Evolutionary conservation across 2,329 filamentous ascomycete genomes (phyloP).

Genomic region (Ophiostoma populinum): DNA sequence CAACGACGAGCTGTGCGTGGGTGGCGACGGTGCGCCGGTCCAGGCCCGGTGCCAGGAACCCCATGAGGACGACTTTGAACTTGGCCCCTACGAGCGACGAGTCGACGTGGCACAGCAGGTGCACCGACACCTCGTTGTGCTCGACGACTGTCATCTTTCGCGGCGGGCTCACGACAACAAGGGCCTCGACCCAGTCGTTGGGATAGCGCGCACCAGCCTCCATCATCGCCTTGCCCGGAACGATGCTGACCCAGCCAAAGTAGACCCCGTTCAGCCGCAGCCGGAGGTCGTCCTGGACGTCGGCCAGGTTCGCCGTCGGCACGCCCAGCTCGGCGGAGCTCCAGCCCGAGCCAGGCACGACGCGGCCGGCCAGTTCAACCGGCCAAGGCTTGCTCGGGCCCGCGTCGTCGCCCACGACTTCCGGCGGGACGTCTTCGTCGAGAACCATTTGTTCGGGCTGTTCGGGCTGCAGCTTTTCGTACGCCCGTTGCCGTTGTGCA

Average conservation of each 20-base stretch:
- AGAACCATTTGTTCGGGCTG: slow-evolving; percentile 8
- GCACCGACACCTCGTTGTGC: slow-evolving; percentile 24
- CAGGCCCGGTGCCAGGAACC: slow-evolving; percentile 31
- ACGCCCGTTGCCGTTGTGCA: slow-evolving; percentile 17
- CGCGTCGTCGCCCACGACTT: slow-evolving; percentile 28
- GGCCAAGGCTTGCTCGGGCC: slow-evolving; percentile 38
- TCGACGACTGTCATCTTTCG: slow-evolving; percentile 23
- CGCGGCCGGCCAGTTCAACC: slow-evolving; percentile 30
- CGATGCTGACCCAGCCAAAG: slow-evolving; percentile 43
- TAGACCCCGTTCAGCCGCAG: slow-evolving; percentile 43
- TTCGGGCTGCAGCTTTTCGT: slow-evolving; percentile 16
- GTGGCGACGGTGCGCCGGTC: slow-evolving; percentile 9
- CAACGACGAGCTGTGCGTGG: slow-evolving; percentile 22
- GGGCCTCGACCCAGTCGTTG: slow-evolving; percentile 37
- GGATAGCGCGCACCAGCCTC: slow-evolving; percentile 18
- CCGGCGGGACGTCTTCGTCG: slow-evolving; percentile 16
- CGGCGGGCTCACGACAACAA: slow-evolving; percentile 38
- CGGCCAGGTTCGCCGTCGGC: slow-evolving; percentile 36
- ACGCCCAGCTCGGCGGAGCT: slow-evolving; percentile 24
- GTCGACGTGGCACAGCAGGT: slow-evolving; percentile 34
- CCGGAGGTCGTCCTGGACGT: slow-evolving; percentile 33
- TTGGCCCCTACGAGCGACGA: slow-evolving; percentile 23
- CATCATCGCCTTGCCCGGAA: background rate
- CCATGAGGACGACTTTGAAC: slow-evolving; percentile 41
- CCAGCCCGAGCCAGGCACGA: slow-evolving; percentile 26